Evolutionary conservation across 106 monocot species (phyloP).

Genomic region (Dendrobium officinale): DNA sequence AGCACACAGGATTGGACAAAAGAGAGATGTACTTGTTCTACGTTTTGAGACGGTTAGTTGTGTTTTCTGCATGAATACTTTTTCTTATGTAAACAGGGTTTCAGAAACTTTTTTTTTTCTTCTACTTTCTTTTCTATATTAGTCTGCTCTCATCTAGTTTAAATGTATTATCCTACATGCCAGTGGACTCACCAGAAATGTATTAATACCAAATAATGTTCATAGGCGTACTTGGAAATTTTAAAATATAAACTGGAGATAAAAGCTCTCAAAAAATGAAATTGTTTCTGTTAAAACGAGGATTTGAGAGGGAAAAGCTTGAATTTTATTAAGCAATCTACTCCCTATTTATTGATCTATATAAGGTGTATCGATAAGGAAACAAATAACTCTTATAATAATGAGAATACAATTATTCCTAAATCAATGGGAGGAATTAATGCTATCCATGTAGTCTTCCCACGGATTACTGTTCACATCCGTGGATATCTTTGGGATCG

Average conservation of each 20-base stretch:
- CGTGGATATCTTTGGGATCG: no score
- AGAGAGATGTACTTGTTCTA: conserved; percentile 94
- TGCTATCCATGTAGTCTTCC: no score
- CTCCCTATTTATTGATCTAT: no score
- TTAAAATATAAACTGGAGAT: not conserved
- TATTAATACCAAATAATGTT: not conserved
- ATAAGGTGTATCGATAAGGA: no score
- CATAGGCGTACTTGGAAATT: not conserved
- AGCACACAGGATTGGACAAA: conserved; percentile 99
- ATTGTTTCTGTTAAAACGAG: no score
- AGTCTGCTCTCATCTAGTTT: not conserved
- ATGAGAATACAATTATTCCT: no score
- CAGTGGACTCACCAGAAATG: not conserved
- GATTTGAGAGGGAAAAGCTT: no score
- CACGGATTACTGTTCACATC: no score
- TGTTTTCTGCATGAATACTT: not conserved
- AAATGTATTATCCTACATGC: not conserved
- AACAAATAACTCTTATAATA: no score
- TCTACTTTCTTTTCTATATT: not conserved
- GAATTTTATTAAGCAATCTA: no score
- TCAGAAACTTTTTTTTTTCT: not conserved
- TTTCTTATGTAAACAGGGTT: not conserved
- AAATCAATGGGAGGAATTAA: no score
- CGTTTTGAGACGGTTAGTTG: conserved; percentile 82
- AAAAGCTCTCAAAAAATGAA: no score